These are phyloP conservation scores for Neonectria hederae DNA, from an alignment of 2,329 filamentous ascomycete genomes.

Conservation along the genomic window DNA sequence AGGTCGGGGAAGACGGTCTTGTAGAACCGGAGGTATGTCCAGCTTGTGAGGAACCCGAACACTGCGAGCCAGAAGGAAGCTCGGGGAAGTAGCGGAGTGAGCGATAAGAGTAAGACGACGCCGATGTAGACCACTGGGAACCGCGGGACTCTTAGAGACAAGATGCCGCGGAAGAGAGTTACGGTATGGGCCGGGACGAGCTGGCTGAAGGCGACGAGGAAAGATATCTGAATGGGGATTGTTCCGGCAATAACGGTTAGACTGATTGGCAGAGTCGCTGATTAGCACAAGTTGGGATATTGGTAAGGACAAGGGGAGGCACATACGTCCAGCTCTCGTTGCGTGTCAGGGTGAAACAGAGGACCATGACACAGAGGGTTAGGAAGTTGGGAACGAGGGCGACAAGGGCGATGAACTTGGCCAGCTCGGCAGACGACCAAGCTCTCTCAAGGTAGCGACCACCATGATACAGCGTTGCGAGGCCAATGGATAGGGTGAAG, in stretches of 20 bases:
- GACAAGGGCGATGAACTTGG: constrained; percentile 84
- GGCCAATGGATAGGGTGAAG: constrained; percentile 82
- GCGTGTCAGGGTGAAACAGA: constrained; percentile 76
- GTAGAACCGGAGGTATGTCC: constrained; percentile 97
- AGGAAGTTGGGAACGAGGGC: constrained; percentile 83
- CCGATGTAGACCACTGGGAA: constrained; percentile 79
- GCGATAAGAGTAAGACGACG: constrained; percentile 71
- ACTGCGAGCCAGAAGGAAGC: constrained; percentile 82
- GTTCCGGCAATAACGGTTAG: constrained; percentile 87
- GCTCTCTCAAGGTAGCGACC: constrained; percentile 95
- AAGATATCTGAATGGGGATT: constrained; percentile 88
- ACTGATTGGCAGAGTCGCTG: constrained; percentile 52
- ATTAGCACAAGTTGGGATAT: constrained; percentile 2
- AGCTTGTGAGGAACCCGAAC: constrained; percentile 86
- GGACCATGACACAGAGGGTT: constrained; percentile 76
- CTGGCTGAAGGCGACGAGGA: constrained; percentile 97
- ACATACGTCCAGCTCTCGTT: constrained; percentile 76
- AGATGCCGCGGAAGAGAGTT: constrained; percentile 85
- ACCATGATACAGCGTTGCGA: constrained; percentile 85
- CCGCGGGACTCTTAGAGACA: constrained; percentile 85
- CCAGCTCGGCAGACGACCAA: constrained; percentile 92
- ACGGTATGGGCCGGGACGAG: constrained; percentile 97
- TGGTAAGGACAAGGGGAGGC: constrained; percentile 9
- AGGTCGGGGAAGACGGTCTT: constrained; percentile 78
- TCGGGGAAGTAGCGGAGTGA: constrained; percentile 68